Percentiles rank a stretch among this genome's conserved stretches.
Conservation (phyloP, 2,329 filamentous ascomycete species). For the Metarhizium anisopliae region DNA sequence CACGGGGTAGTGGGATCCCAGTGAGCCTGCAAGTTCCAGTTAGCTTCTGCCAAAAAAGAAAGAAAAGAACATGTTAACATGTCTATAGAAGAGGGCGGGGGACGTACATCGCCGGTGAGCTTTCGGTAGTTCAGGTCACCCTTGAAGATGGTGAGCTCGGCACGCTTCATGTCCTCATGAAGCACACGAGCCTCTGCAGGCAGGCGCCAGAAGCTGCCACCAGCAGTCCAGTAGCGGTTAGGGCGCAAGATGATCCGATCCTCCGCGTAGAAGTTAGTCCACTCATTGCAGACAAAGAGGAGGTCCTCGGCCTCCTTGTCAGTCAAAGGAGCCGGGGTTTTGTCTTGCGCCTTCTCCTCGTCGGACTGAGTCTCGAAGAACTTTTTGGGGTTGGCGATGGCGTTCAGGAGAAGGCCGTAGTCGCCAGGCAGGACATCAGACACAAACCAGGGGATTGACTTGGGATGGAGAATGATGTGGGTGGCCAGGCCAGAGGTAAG, state of each 20-base stretch:
- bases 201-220: slow-evolving; percentile 81
- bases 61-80: not conserved
- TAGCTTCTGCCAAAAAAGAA: not conserved
- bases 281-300: slow-evolving; percentile 71
- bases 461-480: slow-evolving; percentile 80
- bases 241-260: slow-evolving; percentile 76
- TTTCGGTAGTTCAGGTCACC: slow-evolving; percentile 97
- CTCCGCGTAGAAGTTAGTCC: slow-evolving; percentile 71
- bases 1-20: slow-evolving; percentile 91
- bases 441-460: slow-evolving; percentile 96
- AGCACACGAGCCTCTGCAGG: slow-evolving; percentile 60
- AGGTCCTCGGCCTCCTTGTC: slow-evolving; percentile 60
- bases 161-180: slow-evolving; percentile 67
- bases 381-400: slow-evolving; percentile 63
- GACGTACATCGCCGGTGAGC: slow-evolving; percentile 72
- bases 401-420: slow-evolving; percentile 72
- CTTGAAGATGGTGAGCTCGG: slow-evolving; percentile 91
- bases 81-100: not conserved
- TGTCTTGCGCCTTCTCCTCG: slow-evolving; percentile 50
- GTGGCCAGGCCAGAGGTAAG: slow-evolving; percentile 79
- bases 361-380: slow-evolving; percentile 74
- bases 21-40: slow-evolving; percentile 18
- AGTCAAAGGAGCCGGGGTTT: slow-evolving; percentile 51
- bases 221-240: slow-evolving; percentile 85
- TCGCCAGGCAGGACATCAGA: slow-evolving; percentile 86